Evolutionary conservation across 2,329 filamentous ascomycete genomes (phyloP), one percentile per base, ranked within the genome.

Genomic region (Elsinoe necatrix): DNA sequence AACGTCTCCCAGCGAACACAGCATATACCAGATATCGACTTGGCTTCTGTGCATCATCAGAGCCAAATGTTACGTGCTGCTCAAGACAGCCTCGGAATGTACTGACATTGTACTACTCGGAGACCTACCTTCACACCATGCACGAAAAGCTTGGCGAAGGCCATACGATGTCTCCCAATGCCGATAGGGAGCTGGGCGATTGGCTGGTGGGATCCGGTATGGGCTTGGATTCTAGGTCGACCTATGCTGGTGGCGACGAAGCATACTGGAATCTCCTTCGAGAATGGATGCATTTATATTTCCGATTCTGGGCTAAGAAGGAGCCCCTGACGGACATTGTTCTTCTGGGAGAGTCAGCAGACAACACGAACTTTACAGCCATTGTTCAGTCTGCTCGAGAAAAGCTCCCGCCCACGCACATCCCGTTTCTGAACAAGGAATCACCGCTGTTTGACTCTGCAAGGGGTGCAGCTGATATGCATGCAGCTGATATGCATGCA

Each of bases 1-100:
- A 20, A 45, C 41, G 3, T 2, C 12, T 12, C 18, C 4, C 3
- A 45, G 41, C 41, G 9, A 45, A 11, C 8, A 20, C 41, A n/a
- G 45, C 45, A 31, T 50, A 18, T n/a, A 25, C 27, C n/a, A 50
- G 45, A 34, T 50, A 50, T 12, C 45, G 45, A n/a, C 45, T 50
- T 18, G 45, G 45, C 25, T 50, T 50, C 25, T 50, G 45, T 25
- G 34, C 45, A 31, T 50, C 45, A 3, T 6, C 25, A 31, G 45
- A 50, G 25, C 45, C 45, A 31, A 50, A 50, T 50, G 34, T 31
- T 50, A 50, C 45, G n/a, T n/a, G n/a, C 25, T 50, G 45, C 45
- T 20, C 45, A 20, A 50, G 45, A 25, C 45, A 50, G 25, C 27
- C 45, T 34, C 12, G 45, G 25, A 50, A 50, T 16, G 45, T 50